A percentile compares a stretch with the other conserved stretches of the same genome.
Evolutionary conservation across 2,329 filamentous ascomycete genomes (phyloP).

Genomic region (Cytospora mali): DNA sequence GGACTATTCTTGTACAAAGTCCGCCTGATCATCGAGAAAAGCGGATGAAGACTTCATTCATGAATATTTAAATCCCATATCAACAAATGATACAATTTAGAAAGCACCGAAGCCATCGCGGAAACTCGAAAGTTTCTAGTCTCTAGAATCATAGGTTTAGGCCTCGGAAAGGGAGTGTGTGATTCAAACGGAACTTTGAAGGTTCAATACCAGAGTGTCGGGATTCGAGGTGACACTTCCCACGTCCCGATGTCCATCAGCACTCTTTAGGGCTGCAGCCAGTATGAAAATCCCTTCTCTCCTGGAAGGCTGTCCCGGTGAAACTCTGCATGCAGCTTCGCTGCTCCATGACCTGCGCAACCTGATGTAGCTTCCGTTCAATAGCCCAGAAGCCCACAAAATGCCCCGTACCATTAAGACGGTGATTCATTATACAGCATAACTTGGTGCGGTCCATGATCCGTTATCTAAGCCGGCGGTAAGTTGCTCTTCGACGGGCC

Average conservation of each 20-base stretch:
- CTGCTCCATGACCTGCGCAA: neutral
- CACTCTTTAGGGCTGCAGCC: neutral
- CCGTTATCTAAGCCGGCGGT: neutral
- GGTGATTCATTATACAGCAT: neutral
- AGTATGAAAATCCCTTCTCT: neutral
- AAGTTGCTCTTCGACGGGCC: conserved; percentile 41
- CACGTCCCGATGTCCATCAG: neutral
- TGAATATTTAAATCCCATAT: no score
- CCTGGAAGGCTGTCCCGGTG: neutral
- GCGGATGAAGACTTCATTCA: no score
- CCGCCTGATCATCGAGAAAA: no score
- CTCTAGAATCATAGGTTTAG: neutral
- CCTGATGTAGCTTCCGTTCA: neutral
- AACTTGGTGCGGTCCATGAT: neutral
- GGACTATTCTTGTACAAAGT: no score
- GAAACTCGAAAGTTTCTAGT: no score
- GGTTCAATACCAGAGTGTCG: neutral
- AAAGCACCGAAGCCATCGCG: no score
- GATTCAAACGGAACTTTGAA: neutral
- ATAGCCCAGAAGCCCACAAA: neutral
- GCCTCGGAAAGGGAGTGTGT: neutral
- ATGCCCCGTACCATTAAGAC: neutral
- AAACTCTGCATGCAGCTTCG: neutral
- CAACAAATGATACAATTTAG: no score
- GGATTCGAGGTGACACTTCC: neutral